These are phyloP conservation scores for Dactylorhiza incarnata DNA, from an alignment of 106 monocot species.

Conservation along the genomic window DNA sequence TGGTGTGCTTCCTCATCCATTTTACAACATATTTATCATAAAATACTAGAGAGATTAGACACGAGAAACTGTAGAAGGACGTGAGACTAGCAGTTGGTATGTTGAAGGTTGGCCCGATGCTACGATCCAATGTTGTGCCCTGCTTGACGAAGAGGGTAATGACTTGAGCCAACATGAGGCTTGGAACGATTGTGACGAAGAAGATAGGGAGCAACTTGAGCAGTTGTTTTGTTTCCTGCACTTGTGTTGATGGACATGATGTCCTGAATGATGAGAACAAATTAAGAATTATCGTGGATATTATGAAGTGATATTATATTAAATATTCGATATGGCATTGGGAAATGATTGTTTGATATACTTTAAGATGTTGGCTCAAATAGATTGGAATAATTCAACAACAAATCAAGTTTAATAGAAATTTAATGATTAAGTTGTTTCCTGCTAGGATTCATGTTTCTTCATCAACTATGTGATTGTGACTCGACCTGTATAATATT, in stretches of 20 bases:
- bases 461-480: no score
- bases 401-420: no score
- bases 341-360: no score
- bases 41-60: constrained; percentile 5
- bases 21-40: constrained; percentile 12
- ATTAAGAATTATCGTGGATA: no score
- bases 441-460: no score
- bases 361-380: no score
- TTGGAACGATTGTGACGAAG: constrained; percentile 8
- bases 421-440: no score
- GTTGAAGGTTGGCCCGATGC: constrained; percentile 14
- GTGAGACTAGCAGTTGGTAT: constrained; percentile 17
- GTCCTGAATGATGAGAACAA: not conserved
- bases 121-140: constrained; percentile 33
- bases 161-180: constrained; percentile 6
- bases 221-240: constrained; percentile 19
- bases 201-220: constrained; percentile 13
- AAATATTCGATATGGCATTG: no score
- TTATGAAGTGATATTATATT: no score
- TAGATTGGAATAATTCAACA: no score
- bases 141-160: constrained; percentile 43
- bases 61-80: constrained; percentile 4
- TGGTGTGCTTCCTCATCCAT: not conserved
- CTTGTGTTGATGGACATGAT: constrained; percentile 1
- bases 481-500: no score